phyloP scores from a whole-genome alignment of 1,139 yeast species.

The Debaryomycetaceae sp. region DNA sequence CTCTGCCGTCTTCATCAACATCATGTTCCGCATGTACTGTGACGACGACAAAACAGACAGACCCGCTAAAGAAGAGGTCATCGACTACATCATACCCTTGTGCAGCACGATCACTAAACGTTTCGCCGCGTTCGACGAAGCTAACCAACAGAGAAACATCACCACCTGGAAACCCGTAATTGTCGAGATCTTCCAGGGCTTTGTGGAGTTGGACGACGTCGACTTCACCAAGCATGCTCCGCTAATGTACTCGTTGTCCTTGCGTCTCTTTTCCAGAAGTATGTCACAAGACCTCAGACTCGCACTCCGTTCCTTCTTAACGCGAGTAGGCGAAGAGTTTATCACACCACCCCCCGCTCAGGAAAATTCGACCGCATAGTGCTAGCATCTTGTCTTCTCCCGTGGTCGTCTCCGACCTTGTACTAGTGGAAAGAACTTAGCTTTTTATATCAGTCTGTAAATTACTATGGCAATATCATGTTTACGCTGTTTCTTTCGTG shows the following conservation, averaged over 20 bases:
- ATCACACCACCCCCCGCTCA: constrained; percentile 18
- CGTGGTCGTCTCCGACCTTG: no score
- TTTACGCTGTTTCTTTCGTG: neutral
- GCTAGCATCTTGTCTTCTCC: no score
- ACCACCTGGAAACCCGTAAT: constrained; percentile 91
- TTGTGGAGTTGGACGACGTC: constrained; percentile 67
- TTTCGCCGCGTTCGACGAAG: constrained; percentile 69
- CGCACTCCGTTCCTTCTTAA: constrained; percentile 63
- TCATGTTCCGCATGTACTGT: constrained; percentile 77
- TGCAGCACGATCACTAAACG: constrained; percentile 69
- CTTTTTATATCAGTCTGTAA: constrained; percentile 1
- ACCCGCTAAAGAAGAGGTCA: constrained; percentile 39
- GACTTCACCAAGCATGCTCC: constrained; percentile 70
- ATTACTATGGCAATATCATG: constrained; percentile 1
- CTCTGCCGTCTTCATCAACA: constrained; percentile 80
- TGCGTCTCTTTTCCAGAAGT: constrained; percentile 65
- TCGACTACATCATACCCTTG: constrained; percentile 60
- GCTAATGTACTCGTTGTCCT: constrained; percentile 62
- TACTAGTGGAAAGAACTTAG: neutral
- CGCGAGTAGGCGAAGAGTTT: constrained; percentile 68
- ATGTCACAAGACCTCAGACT: constrained; percentile 67
- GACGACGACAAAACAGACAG: constrained; percentile 52
- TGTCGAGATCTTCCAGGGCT: constrained; percentile 80
- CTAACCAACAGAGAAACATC: constrained; percentile 75
- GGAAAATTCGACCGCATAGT: no score